Conservation (phyloP, 495 filamentous ascomycete genomes). For the Apiosordaria backusii region DNA sequence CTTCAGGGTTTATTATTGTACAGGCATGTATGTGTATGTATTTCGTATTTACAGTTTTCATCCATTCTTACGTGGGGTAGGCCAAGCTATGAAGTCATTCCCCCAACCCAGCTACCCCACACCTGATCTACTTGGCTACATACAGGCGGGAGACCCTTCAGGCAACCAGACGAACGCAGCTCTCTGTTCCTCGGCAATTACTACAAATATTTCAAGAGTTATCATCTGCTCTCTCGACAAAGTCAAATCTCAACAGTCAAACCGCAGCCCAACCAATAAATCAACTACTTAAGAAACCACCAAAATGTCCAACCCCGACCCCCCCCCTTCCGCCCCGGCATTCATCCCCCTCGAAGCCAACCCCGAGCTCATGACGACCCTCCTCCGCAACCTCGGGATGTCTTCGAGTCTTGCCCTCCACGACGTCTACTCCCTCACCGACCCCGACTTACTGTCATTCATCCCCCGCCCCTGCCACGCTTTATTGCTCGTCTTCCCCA, state of each 20-base stretch:
- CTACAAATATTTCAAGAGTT: not conserved
- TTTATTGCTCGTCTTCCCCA: constrained; percentile 80
- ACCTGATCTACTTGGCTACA: not conserved
- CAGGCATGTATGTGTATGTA: no score
- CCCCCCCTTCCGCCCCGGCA: constrained; percentile 32
- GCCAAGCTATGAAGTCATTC: constrained; percentile 2
- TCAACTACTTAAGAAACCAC: not conserved
- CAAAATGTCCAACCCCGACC: constrained; percentile 36
- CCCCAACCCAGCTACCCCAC: not conserved
- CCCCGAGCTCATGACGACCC: constrained; percentile 73
- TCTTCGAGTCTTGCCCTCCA: constrained; percentile 63
- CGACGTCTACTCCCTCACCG: constrained; percentile 80
- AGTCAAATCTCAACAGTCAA: not conserved
- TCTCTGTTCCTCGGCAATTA: not conserved
- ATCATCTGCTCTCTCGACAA: not conserved
- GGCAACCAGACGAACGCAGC: not conserved
- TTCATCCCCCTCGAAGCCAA: constrained; percentile 59
- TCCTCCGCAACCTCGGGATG: constrained; percentile 74
- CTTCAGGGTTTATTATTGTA: no score
- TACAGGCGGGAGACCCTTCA: not conserved
- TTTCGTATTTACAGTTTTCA: no score
- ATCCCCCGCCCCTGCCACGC: constrained; percentile 80
- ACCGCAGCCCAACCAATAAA: not conserved
- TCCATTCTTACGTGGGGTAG: not conserved
- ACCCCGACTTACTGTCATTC: constrained; percentile 72